Evolutionary conservation across 306 rosid species (phyloP), one percentile per base, ranked within the genome.

Genomic region (Cicer arietinum): DNA sequence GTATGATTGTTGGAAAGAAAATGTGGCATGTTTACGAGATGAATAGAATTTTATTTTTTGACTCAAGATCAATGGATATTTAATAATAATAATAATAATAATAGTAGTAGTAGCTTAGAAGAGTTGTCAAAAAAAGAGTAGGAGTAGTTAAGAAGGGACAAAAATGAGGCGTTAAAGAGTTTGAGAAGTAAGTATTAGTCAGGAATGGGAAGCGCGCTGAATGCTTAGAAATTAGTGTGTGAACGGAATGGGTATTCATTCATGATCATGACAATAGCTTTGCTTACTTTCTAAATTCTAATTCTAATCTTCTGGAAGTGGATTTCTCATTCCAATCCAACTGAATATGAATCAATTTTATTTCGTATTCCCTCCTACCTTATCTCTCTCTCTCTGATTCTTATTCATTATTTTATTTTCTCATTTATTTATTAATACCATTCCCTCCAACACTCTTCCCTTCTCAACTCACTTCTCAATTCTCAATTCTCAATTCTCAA

Each of bases 381-480:
- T 12, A 18, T 54, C 41, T 6, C 40, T 6, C 25, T 6, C 40
- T 6, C 11, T 54, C 3, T 18, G 60, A 64, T 50, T 14, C 59
- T 59, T 12, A 8, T 52, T 66, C 52, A 1, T 4, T 20, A 17
- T 73, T 81, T 75, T 79, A 63, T 83, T 56, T 59, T 51, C 9
- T 41, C 7, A 39, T 18, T 80, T 78, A 5, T 14, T 73, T 77
- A 71, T 45, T 20, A 48, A 59, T 78, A 69, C 7, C 4, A 39
- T 68, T 75, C 1, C 45, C 41, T 62, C 58, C 11, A 7, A n/a
- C 14, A 25, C n/a, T 43, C 61, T 14, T 69, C 9, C n/a, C 37
- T 60, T 66, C 61, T 73, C 61, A 64, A 39, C 79, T 66, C 16
- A 14, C 37, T 60, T 66, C 61, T 73, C 61, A 64, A 39, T 14